These are phyloP conservation scores for Spathaspora sp. DNA, from an alignment of 805 yeast genomes.

Conservation along the genomic window DNA sequence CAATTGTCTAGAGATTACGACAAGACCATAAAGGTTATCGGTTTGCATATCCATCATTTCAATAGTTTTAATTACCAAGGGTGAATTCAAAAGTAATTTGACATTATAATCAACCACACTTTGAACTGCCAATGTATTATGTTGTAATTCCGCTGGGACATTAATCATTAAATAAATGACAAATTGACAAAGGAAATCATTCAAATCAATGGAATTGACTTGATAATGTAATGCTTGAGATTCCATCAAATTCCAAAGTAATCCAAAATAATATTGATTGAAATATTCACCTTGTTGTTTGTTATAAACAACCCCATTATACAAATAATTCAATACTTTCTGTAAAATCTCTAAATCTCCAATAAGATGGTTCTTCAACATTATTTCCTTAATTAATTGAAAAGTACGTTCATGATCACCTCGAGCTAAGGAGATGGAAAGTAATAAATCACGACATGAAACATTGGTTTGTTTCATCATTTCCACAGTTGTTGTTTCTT, in stretches of 20 bases:
- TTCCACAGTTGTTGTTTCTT: conserved; percentile 10
- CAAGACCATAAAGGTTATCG: conserved; percentile 32
- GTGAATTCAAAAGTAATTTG: conserved; percentile 24
- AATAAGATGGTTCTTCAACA: conserved; percentile 27
- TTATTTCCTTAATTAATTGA: conserved; percentile 33
- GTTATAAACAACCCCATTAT: conserved; percentile 19
- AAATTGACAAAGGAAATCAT: conserved; percentile 29
- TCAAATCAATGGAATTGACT: conserved; percentile 16
- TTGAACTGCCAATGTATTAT: conserved; percentile 6
- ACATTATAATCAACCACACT: conserved; percentile 11
- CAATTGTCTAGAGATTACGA: conserved; percentile 19
- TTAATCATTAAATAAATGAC: conserved; percentile 17
- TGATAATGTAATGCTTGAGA: conserved; percentile 25
- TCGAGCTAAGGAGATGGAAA: conserved; percentile 28
- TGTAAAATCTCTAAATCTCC: conserved; percentile 24
- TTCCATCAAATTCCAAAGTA: conserved; percentile 32
- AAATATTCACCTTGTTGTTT: conserved; percentile 10
- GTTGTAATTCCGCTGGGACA: conserved; percentile 5
- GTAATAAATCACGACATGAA: conserved; percentile 25
- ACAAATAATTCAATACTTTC: conserved; percentile 27
- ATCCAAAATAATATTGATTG: conserved; percentile 25
- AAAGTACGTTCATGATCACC: conserved; percentile 32
- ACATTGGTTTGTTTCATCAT: conserved; percentile 6
- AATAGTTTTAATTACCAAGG: conserved; percentile 23
- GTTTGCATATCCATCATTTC: conserved; percentile 20